Evolutionary conservation across 768 basidiomycete species (phyloP), one percentile per base, ranked within the genome.

Genomic region (Xanthoconium purpureum): DNA sequence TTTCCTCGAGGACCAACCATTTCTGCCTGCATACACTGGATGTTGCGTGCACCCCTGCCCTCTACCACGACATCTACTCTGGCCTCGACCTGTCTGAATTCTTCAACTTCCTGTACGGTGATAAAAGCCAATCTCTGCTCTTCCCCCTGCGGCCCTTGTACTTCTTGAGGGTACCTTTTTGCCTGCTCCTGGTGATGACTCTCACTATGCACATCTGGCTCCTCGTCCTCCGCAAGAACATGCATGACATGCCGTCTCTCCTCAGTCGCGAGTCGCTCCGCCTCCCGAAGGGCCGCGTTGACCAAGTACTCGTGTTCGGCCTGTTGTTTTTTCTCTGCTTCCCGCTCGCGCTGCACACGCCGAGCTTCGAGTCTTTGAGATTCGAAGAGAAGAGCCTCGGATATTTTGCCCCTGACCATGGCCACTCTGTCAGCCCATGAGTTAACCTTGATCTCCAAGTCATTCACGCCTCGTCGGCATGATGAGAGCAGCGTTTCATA

Each of bases 381-480:
- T 32, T 78, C 75, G 28, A 70, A 55, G 44, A 84, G 64, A 47
- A 74, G 67, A 37, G 72, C 66, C 48, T 74, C 72, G 36, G 84
- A 74, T 37, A 73, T 56, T 18, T 73, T 72, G 28, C 75, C 57
- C 55, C 74, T 67, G 18, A 77, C 51, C 29, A 56, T 40, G 1
- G 55, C 53, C 6, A 68, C 60, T 46, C 57, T 74, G 54, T 82
- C 77, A 39, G 74, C 67, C 81, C 83, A 88, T 1, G 72, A 67
- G 37, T 70, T 76, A 47, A 83, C 71, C 40, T 74, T 76, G 17
- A 75, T 57, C 58, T 84, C 82, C 1, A 77, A 71, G 57, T 84
- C 80, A 61, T 85, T 78, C 15, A 82, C 73, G 8, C 76, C 74
- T 53, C 77, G 74, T 42, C 72, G 70, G 43, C 88, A 79, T 13